Evolutionary conservation across 1,284 basidiomycete genomes (phyloP).

Genomic region (Cutaneotrichosporon mucoides): DNA sequence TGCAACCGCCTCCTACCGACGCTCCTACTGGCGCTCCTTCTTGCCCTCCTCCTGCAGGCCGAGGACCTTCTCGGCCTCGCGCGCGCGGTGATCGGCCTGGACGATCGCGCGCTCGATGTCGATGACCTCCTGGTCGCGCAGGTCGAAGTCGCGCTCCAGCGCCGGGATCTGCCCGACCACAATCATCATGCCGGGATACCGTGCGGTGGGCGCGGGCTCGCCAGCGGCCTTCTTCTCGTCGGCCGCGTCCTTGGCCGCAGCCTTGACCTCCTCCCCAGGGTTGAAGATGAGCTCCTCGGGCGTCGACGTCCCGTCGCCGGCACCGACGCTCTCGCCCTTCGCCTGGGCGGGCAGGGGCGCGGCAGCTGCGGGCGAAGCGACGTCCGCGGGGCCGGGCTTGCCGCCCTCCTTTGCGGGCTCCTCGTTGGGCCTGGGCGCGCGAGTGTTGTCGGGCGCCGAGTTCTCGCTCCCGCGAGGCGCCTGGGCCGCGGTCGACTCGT

Average conservation of each 20-base stretch:
- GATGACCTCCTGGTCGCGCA: slow-evolving; percentile 43
- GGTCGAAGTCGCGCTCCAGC: slow-evolving; percentile 39
- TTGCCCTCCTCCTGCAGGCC: slow-evolving; percentile 13
- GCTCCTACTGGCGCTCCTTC: neutral
- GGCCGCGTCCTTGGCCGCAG: neutral
- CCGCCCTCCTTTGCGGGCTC: neutral
- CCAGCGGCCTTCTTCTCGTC: neutral
- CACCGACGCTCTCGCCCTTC: slow-evolving; percentile 6
- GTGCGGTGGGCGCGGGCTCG: neutral
- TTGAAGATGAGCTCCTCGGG: neutral
- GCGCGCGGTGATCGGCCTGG: slow-evolving; percentile 45
- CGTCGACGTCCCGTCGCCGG: neutral
- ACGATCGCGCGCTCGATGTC: slow-evolving; percentile 50
- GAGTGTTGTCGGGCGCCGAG: slow-evolving; percentile 3
- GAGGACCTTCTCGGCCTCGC: slow-evolving; percentile 16
- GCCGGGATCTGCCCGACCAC: slow-evolving; percentile 36
- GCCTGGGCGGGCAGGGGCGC: neutral
- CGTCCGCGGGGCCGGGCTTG: neutral
- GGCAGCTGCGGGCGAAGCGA: neutral
- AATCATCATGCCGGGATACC: slow-evolving; percentile 23
- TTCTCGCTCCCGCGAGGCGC: slow-evolving; percentile 1
- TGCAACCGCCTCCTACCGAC: neutral
- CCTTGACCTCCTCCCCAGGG: neutral
- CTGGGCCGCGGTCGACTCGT: slow-evolving; percentile 12
- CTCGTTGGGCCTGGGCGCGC: neutral